A percentile compares a stretch with the other conserved stretches of the same genome.
Evolutionary conservation across 106 monocot genomes (phyloP).

Genomic region (Amphibolis antarctica): DNA sequence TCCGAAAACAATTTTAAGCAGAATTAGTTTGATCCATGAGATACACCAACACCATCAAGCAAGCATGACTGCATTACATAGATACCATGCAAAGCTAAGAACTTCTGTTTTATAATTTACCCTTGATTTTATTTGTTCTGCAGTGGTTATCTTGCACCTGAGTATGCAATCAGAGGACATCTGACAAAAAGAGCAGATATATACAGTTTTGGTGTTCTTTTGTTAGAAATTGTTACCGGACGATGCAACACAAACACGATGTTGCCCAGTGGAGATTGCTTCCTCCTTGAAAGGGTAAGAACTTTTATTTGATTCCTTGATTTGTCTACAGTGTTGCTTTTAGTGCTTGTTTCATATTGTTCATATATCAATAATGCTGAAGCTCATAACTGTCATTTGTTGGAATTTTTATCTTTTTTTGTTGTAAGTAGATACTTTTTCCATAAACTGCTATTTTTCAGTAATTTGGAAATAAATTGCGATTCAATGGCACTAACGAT

Average conservation of each 20-base stretch:
- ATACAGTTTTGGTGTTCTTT: conserved; percentile 29
- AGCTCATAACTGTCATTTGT: too few relatives aligned
- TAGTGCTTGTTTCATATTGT: neutral
- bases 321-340: neutral
- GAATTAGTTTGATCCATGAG: too few relatives aligned
- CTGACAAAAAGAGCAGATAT: conserved; percentile 22
- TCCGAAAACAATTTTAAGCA: too few relatives aligned
- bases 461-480: too few relatives aligned
- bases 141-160: conserved; percentile 27
- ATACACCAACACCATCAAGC: too few relatives aligned
- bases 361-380: neutral
- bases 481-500: too few relatives aligned
- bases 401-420: too few relatives aligned
- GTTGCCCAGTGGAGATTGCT: conserved; percentile 7
- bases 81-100: too few relatives aligned
- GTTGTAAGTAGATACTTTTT: too few relatives aligned
- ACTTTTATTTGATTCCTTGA: neutral
- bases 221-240: conserved; percentile 27
- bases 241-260: conserved; percentile 21
- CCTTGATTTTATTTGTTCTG: neutral
- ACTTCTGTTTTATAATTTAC: neutral
- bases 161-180: conserved; percentile 22
- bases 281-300: conserved; percentile 20
- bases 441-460: too few relatives aligned
- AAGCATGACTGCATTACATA: too few relatives aligned